Evolutionary conservation across 129 eudicot species (phyloP), one percentile per base, ranked within the genome.

Genomic region (Centaurea solstitialis): DNA sequence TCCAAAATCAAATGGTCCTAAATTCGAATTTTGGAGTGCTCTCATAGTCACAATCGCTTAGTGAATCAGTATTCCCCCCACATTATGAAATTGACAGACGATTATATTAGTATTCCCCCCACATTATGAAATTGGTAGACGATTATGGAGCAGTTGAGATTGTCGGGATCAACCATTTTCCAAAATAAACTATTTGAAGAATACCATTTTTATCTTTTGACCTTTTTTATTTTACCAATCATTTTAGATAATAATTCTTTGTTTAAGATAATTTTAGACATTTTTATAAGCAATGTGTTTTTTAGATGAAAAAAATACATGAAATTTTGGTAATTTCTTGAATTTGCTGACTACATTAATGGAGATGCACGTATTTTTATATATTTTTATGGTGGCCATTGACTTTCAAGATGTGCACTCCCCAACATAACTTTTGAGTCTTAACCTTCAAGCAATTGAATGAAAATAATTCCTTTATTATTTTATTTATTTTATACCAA

Each of bases 371-470:
- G 17, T 4, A 15, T 70, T 68, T 17, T 30, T 13, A 30, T 30
- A 69, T 6, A 39, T 30, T 7, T 70, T 70, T 5, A 0, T 10
- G 74, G 37, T 23, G 50, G 26, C 74, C 50, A 70, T 70, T 70
- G 74, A 70, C 74, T 70, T 70, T 70, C 13, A 6, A 35, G 50
- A 70, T 70, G 22, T n/a, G 74, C 74, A 70, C 13, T 70, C 74
- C 73, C 74, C 74, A 39, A 70, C 21, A 70, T 40, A 35, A 43
- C 75, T 43, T 68, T 68, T 26, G 18, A 68, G 66, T 22, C 81
- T 78, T 78, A 78, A 68, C 9, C 38, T 78, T 68, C 82, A 78
- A 78, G 82, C 76, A 68, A 68, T 69, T 28, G 28, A 17, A 78
- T 78, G 75, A 70, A 69, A 70, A 35, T 35, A 35, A 9, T 35